Evolutionary conservation across 2,329 filamentous ascomycete genomes (phyloP).

Genomic region (Penicillium freii): DNA sequence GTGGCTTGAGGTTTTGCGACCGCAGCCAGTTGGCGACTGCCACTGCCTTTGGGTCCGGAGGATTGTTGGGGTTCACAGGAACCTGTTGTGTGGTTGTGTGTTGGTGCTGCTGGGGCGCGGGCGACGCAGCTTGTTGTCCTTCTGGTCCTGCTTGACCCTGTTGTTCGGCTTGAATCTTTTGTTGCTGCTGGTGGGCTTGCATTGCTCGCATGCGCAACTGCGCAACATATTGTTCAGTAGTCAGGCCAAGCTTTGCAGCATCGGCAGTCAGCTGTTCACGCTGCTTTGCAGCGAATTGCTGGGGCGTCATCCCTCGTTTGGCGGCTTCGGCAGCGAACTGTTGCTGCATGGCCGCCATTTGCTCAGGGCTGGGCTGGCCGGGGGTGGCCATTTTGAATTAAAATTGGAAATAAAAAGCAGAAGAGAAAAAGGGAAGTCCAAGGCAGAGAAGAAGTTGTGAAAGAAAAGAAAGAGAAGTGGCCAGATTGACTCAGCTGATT

Average conservation of each 20-base stretch:
- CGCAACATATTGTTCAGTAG: conserved; percentile 51
- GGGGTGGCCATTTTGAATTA: conserved; percentile 37
- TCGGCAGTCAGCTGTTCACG: conserved; percentile 47
- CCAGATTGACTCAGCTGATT: conserved; percentile 33
- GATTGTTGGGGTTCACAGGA: conserved; percentile 50
- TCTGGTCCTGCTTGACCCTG: conserved; percentile 37
- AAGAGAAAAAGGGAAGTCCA: neutral
- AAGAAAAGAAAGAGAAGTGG: conserved; percentile 23
- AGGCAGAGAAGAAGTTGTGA: conserved; percentile 5
- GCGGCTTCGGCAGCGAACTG: conserved; percentile 79
- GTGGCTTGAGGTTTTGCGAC: conserved; percentile 77
- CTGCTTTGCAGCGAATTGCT: conserved; percentile 71
- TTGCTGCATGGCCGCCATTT: conserved; percentile 79
- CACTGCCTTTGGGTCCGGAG: conserved; percentile 83
- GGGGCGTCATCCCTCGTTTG: conserved; percentile 79
- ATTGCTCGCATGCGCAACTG: conserved; percentile 49
- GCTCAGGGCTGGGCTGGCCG: conserved; percentile 68
- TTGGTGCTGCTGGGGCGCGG: conserved; percentile 24
- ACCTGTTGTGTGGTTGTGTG: conserved; percentile 47
- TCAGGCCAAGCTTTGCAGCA: conserved; percentile 52
- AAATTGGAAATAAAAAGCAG: neutral
- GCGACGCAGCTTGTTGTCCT: conserved; percentile 36
- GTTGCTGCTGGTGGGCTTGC: conserved; percentile 42
- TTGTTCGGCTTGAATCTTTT: conserved; percentile 36
- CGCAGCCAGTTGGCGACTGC: conserved; percentile 87